A percentile compares a stretch with the other conserved stretches of the same genome.
Evolutionary conservation across 345 rosid species (phyloP).

Genomic region (Eucalyptus lansdowneana): DNA sequence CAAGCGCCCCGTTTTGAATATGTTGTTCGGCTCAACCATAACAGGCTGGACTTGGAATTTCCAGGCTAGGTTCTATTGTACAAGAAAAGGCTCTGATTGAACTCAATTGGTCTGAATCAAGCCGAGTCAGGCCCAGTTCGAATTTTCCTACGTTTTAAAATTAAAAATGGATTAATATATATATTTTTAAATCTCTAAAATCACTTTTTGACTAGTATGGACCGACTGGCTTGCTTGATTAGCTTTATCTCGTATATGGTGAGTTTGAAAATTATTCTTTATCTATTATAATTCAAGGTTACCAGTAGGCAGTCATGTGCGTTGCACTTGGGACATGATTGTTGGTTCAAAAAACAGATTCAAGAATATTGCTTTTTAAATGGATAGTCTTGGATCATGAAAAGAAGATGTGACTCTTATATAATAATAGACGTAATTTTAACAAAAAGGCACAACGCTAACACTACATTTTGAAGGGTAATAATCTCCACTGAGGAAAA

Average conservation of each 20-base stretch:
- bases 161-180: not conserved
- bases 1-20: not conserved
- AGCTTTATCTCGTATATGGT: not conserved
- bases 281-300: not conserved
- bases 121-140: not conserved
- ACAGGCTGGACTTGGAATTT: not conserved
- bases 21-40: not conserved
- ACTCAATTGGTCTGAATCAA: not conserved
- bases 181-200: not conserved
- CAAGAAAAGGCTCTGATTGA: not conserved
- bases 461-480: not conserved
- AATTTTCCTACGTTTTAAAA: not conserved
- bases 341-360: not conserved
- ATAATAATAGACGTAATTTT: not conserved
- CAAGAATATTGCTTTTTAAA: not conserved
- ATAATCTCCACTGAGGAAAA: not conserved
- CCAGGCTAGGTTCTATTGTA: not conserved
- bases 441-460: too few relatives aligned
- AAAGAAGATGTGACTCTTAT: not conserved
- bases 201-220: not conserved
- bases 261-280: not conserved
- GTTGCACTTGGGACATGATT: not conserved
- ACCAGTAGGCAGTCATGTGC: accelerated
- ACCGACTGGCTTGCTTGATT: not conserved
- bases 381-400: not conserved